A percentile compares a stretch with the other conserved stretches of the same genome.
phyloP scores from a whole-genome alignment of 345 rosid genomes.

The Hevea brasiliensis region DNA sequence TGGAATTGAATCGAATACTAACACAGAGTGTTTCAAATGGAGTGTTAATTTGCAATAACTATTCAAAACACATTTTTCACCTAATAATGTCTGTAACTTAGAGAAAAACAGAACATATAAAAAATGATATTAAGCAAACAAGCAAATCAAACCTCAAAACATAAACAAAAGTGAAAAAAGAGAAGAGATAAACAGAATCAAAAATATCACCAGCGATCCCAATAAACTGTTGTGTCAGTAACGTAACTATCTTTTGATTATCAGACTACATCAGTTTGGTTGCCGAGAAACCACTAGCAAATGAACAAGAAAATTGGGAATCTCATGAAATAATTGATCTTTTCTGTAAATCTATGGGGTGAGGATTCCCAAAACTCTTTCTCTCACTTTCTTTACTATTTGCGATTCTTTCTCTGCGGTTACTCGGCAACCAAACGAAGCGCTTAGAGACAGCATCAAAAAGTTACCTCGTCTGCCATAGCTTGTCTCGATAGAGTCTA shows the following conservation, averaged over 20 bases:
- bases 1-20: no score
- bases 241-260: no score
- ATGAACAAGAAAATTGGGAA: neutral
- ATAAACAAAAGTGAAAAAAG: no score
- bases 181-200: neutral
- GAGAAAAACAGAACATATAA: no score
- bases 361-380: neutral
- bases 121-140: no score
- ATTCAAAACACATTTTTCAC: no score
- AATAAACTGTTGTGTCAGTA: no score
- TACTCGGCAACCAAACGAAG: neutral
- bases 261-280: neutral
- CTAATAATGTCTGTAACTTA: no score
- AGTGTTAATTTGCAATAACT: no score
- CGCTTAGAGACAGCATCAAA: neutral
- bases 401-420: neutral
- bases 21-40: no score
- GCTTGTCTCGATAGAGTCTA: neutral
- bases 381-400: neutral
- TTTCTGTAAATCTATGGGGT: neutral
- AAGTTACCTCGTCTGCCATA: constrained; percentile 13
- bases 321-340: neutral
- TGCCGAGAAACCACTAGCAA: neutral
- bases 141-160: no score
- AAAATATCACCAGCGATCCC: no score